Base-by-base conservation (phyloP, 2,329 filamentous ascomycete species). In the Curvularia sp. region DNA sequence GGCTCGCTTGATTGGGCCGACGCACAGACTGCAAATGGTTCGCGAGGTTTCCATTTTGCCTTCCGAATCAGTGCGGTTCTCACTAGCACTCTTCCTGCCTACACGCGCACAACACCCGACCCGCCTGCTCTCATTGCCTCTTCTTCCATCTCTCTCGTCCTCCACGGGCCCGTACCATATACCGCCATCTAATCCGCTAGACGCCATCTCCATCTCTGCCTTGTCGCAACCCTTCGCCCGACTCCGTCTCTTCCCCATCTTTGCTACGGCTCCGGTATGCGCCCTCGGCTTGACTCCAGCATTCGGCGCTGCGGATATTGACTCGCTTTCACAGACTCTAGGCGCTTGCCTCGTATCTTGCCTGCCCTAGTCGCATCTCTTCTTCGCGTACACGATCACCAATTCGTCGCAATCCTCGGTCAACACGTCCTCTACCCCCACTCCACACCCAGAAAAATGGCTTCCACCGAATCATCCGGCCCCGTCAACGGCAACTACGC, bases 401-500 rank as follows among this genome's bases (percentile, higher is more conserved):
- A 48, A 47, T 24, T 43, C 48, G 31, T 41, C 47, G 50, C 56
- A 47, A 57, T 53, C 49, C 42, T 53, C 56, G 47, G 46, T 41
- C 44, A 31, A 59, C 44, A 48, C 61, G 55, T 51, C 20, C 51
- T 35, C 57, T 41, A 28, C 58, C 55, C 55, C 38, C 55, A 42
- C 47, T 61, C 54, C 48, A 64, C 53, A 58, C 53, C 52, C 49
- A 61, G 26, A 70, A 67, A 64, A 50, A 76, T 76, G 74, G 73
- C 73, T 65, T 62, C 69, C 63, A 71, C 72, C 66, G 74, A 75
- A 43, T 70, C 72, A 55, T 61, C 69, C 55, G 68, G 65, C 57
- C 77, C 80, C 44, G 72, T 80, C 69, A 84, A 84, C 65, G 82
- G 82, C 76, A 81, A 72, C 73, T 82, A 83, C 66, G 78, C 73